These are phyloP conservation scores for Rhodotorula mucilaginosa DNA, from an alignment of 1,284 basidiomycete genomes.

Conservation along the genomic window DNA sequence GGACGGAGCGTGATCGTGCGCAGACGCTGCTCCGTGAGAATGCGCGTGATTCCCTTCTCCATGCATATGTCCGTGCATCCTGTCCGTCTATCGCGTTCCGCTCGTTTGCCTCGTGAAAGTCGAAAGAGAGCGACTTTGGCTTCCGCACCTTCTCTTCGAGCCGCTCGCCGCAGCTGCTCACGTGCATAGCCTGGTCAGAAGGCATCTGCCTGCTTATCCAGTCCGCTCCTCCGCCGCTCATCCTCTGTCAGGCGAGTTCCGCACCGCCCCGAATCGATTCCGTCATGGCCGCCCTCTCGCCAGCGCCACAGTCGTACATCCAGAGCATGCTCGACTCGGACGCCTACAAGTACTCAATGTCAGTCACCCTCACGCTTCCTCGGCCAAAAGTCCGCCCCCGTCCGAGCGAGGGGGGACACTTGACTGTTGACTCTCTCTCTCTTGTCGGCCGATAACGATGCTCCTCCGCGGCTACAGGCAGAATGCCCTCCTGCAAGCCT, in stretches of 20 bases:
- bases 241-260: too few species aligned
- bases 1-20: conserved; percentile 42
- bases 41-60: conserved; percentile 11
- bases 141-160: background rate
- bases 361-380: background rate
- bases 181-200: too few species aligned
- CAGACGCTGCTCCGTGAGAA: conserved; percentile 35
- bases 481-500: conserved; percentile 81
- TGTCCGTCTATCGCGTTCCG: background rate
- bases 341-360: conserved; percentile 96
- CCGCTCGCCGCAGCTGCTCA: too few species aligned
- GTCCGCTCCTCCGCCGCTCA: too few species aligned
- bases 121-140: too few species aligned
- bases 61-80: background rate
- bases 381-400: too few species aligned
- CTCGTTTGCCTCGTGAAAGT: too few species aligned
- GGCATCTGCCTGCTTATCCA: too few species aligned
- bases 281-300: conserved; percentile 12
- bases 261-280: background rate
- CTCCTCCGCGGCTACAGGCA: conserved; percentile 52
- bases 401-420: too few species aligned
- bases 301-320: conserved; percentile 23
- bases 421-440: too few species aligned
- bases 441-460: background rate
- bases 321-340: conserved; percentile 78